A percentile compares a stretch with the other conserved stretches of the same genome.
Conservation (phyloP, 306 rosid species). For the Rosa rugosa region DNA sequence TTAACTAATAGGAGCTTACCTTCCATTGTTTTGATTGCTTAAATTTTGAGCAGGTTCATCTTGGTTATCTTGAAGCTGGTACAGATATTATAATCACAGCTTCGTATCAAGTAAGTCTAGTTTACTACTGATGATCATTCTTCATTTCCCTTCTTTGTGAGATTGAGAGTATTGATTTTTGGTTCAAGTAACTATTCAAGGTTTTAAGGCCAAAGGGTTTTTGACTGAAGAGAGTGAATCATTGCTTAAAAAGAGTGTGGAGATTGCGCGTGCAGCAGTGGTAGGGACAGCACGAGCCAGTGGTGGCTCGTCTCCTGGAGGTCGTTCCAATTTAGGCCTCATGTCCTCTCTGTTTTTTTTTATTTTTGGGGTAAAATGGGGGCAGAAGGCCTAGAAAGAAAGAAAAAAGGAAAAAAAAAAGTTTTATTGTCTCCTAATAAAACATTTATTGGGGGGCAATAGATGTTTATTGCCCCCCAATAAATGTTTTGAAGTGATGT, state of each 20-base stretch:
- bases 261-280: constrained; percentile 51
- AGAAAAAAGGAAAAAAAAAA: too few species aligned
- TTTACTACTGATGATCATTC: background rate
- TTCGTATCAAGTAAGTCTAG: constrained; percentile 64
- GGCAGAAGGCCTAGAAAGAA: too few species aligned
- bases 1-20: too few species aligned
- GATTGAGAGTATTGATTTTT: background rate
- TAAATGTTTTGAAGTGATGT: too few species aligned
- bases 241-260: constrained; percentile 71
- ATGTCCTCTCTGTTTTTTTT: too few species aligned
- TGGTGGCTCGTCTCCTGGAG: too few species aligned
- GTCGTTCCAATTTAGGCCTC: too few species aligned
- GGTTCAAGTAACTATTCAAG: constrained; percentile 80
- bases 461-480: too few species aligned
- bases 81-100: constrained; percentile 77
- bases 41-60: constrained; percentile 62
- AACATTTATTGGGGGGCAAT: too few species aligned
- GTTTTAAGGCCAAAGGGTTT: constrained; percentile 75
- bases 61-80: constrained; percentile 30
- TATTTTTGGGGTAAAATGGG: too few species aligned
- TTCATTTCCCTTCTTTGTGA: background rate
- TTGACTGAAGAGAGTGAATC: constrained; percentile 58
- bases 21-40: background rate
- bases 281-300: too few species aligned
- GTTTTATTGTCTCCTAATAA: too few species aligned